Evolutionary conservation across 129 eudicot genomes (phyloP).

Genomic region (Dittrichia graveolens): DNA sequence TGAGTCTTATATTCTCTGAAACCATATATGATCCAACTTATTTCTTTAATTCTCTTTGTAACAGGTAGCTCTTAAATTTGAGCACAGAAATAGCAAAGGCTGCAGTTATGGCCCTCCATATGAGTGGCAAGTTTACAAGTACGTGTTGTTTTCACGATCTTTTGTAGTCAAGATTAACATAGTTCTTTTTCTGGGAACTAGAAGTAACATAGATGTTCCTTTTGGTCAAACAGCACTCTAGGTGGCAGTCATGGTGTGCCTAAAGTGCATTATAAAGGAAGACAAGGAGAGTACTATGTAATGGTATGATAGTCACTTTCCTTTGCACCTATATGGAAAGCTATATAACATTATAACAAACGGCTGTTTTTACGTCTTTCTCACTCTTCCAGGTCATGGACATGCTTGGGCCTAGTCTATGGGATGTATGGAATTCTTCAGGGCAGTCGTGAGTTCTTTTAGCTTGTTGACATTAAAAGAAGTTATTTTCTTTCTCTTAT

Average conservation of each 20-base stretch:
- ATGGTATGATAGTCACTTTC: constrained; percentile 55
- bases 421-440: constrained; percentile 91
- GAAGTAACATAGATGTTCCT: neutral
- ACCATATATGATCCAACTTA: neutral
- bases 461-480: neutral
- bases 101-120: constrained; percentile 90
- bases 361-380: constrained; percentile 2
- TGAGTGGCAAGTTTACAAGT: constrained; percentile 97
- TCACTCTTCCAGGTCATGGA: constrained; percentile 70
- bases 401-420: constrained; percentile 89
- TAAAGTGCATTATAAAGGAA: constrained; percentile 81
- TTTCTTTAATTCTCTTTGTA: constrained; percentile 12
- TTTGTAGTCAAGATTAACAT: neutral
- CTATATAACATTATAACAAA: constrained; percentile 29
- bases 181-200: neutral
- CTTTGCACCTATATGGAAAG: constrained; percentile 27
- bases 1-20: constrained; percentile 30
- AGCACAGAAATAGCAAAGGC: constrained; percentile 86
- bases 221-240: constrained; percentile 58
- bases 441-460: constrained; percentile 70
- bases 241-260: constrained; percentile 93
- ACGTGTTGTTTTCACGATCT: constrained; percentile 17
- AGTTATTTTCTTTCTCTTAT: neutral
- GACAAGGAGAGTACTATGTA: constrained; percentile 86
- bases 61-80: constrained; percentile 82